Evolutionary conservation across 148 eudicot species (phyloP).

Genomic region (Salicornia ramosissima): DNA sequence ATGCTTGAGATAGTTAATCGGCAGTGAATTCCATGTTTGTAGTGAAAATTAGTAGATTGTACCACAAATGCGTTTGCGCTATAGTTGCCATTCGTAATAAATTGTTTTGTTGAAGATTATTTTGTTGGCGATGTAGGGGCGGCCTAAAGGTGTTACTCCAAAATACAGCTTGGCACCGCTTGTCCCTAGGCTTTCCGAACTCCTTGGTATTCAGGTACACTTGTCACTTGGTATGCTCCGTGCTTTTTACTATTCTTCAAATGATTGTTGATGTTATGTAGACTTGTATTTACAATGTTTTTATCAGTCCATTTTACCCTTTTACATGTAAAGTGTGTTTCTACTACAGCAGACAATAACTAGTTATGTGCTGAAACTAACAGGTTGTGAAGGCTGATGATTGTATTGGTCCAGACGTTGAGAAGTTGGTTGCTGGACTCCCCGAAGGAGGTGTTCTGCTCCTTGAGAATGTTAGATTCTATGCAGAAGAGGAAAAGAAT

Average conservation of each 20-base stretch:
- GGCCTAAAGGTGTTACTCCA: constrained; percentile 93
- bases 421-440: constrained; percentile 72
- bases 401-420: constrained; percentile 85
- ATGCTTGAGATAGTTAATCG: not conserved
- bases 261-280: not conserved
- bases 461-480: constrained; percentile 86
- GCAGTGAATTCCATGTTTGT: not conserved
- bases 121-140: constrained; percentile 41
- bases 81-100: too few relatives aligned
- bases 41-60: not conserved
- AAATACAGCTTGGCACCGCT: constrained; percentile 92
- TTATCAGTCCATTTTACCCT: not conserved
- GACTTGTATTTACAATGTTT: not conserved
- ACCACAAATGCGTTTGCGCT: not conserved
- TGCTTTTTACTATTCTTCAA: constrained; percentile 4
- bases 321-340: not conserved
- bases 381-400: constrained; percentile 94
- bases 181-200: constrained; percentile 83
- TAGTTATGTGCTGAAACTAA: constrained; percentile 11
- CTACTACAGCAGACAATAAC: not conserved
- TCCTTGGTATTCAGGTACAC: constrained; percentile 76
- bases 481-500: constrained; percentile 92
- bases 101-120: not conserved
- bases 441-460: constrained; percentile 89
- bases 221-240: not conserved